Base-by-base conservation (phyloP, 2,329 filamentous ascomycete genomes). In the Penicillium sp. region DNA sequence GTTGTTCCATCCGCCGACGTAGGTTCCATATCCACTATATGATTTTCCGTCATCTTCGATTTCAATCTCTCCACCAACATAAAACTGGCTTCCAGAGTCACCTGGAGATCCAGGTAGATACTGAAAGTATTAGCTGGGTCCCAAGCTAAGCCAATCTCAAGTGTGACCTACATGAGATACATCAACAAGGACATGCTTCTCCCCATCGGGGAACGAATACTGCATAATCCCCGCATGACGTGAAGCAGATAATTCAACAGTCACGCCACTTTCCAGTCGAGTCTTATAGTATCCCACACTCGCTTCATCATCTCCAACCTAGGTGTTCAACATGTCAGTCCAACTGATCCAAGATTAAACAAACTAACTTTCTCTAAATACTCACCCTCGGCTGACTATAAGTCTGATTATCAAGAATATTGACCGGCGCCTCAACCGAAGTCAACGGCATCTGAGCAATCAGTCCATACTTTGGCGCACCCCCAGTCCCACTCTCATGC, bases 231-330 rank as follows among this genome's bases (percentile, higher is more conserved):
- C 84, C 1, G 85, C 79, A 64, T 85, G 86, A n/a, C 86, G 81
- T 0, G 86, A 81, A 1, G 83, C 80, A 0, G 88, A 89, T 78
- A 88, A 86, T 62, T 89, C 86, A 3, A 82, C 82, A n/a, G 79
- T 75, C 50, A 89, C 78, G 1, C 83, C 82, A 44, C 78, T 82
- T 56, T 82, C 75, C 46, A 90, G 71, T 0, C 78, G 83, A 47
- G 89, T 80, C 48, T 80, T 81, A 67, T 88, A 90, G 61, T 87
- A 86, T 0, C 88, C 88, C 1, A 88, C 87, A 44, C 77, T 78
- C 1, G 86, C 85, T 11, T 78, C 72, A 11, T 88, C 83, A 25
- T 76, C 81, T 3, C 76, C 78, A 51, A 68, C 48, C 69, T 72
- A 57, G 16, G 23, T n/a, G 2, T n/a, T 47, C 11, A 11, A 4